A percentile compares a stretch with the other conserved stretches of the same genome.
Conservation (phyloP, 805 yeast species). For the Ogataea trehaloabstinens region DNA sequence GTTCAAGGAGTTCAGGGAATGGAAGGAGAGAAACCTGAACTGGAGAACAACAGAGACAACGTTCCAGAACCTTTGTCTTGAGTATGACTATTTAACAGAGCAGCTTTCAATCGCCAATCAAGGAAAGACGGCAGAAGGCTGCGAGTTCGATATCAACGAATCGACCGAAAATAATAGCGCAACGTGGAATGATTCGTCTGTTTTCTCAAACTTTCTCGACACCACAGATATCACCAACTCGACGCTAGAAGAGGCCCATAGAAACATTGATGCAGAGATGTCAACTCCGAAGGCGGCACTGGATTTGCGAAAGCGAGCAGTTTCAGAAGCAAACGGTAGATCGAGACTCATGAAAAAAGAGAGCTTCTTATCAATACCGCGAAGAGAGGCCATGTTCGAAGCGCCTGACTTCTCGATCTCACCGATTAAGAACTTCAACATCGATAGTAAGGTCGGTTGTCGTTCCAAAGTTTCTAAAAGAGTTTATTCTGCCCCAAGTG, state of each 20-base stretch:
- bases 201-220: conserved; percentile 12
- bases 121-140: neutral
- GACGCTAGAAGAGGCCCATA: conserved; percentile 6
- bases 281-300: neutral
- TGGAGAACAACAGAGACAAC: conserved; percentile 48
- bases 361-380: conserved; percentile 25
- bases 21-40: conserved; percentile 36
- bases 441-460: neutral
- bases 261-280: conserved; percentile 5
- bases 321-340: conserved; percentile 6
- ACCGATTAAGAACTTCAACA: conserved; percentile 17
- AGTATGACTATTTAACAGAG: conserved; percentile 35
- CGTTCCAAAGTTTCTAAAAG: neutral
- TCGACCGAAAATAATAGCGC: neutral
- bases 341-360: conserved; percentile 26
- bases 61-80: conserved; percentile 41
- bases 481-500: neutral
- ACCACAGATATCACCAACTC: conserved; percentile 10
- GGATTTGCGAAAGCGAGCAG: neutral
- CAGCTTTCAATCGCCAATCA: conserved; percentile 24
- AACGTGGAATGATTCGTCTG: conserved; percentile 6
- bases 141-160: neutral
- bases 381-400: conserved; percentile 7
- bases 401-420: conserved; percentile 7
- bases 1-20: conserved; percentile 17